A percentile compares a stretch with the other conserved stretches of the same genome.
Evolutionary conservation across 495 filamentous ascomycete genomes (phyloP).

Genomic region (Xylaria nigripes): DNA sequence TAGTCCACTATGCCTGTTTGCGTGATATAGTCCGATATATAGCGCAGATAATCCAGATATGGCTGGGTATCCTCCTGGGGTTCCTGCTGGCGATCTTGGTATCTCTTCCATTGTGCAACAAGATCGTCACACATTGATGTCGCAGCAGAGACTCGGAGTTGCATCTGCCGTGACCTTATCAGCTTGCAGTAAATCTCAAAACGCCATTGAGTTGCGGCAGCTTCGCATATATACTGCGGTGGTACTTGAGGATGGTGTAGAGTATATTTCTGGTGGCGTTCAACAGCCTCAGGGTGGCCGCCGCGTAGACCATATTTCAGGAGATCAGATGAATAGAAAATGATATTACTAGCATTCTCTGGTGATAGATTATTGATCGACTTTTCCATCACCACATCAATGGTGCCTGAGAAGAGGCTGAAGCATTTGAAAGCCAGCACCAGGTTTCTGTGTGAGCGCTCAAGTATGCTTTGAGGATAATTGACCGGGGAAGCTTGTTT

Average conservation of each 20-base stretch:
- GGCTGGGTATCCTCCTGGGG: slow-evolving; percentile 24
- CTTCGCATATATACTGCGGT: slow-evolving; percentile 24
- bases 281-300: slow-evolving; percentile 24
- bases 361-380: slow-evolving; percentile 37
- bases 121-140: slow-evolving; percentile 65
- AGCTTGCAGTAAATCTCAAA: slow-evolving; percentile 60
- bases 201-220: slow-evolving; percentile 60
- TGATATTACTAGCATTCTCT: slow-evolving; percentile 35
- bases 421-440: slow-evolving; percentile 33
- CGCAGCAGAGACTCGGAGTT: slow-evolving; percentile 68
- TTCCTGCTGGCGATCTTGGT: slow-evolving; percentile 35
- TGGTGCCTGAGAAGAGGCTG: slow-evolving; percentile 28
- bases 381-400: slow-evolving; percentile 40
- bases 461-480: slow-evolving; percentile 4
- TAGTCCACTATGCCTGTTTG: slow-evolving; percentile 67
- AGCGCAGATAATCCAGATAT: slow-evolving; percentile 46
- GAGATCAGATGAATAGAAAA: slow-evolving; percentile 30
- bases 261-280: slow-evolving; percentile 27
- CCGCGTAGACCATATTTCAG: slow-evolving; percentile 35
- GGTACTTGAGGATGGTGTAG: slow-evolving; percentile 22
- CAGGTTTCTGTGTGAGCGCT: slow-evolving; percentile 22
- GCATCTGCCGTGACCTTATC: slow-evolving; percentile 79
- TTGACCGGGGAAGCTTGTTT: slow-evolving; percentile 11
- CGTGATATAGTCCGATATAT: slow-evolving; percentile 57
- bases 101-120: slow-evolving; percentile 49